A percentile compares a stretch with the other conserved stretches of the same genome.
phyloP scores from a whole-genome alignment of 1,284 basidiomycete species.

The Cryptococcus neoformans region DNA sequence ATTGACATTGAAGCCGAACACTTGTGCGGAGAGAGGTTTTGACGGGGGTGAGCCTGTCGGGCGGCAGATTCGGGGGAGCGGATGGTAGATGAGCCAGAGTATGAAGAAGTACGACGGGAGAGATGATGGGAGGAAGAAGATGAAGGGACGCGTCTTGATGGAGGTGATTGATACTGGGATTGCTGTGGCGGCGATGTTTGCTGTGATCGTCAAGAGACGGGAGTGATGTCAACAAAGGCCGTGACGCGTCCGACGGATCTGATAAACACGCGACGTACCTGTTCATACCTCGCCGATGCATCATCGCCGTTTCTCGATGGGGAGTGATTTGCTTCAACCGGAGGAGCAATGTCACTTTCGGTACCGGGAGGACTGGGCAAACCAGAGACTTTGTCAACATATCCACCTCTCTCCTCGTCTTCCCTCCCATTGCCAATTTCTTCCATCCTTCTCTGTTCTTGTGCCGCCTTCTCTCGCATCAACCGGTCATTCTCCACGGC shows the following conservation, averaged over 20 bases:
- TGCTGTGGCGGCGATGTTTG: too few species aligned
- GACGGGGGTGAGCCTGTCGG: background rate
- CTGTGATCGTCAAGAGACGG: background rate
- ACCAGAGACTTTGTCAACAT: slow-evolving; percentile 23
- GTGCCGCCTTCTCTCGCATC: background rate
- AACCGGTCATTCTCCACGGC: background rate
- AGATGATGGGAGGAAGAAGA: background rate
- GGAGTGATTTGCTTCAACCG: background rate
- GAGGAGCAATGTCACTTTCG: slow-evolving; percentile 23
- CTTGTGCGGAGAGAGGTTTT: too few species aligned
- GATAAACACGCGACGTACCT: background rate
- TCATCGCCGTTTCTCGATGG: too few species aligned
- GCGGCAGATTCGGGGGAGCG: slow-evolving; percentile 5
- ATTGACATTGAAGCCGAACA: slow-evolving; percentile 6
- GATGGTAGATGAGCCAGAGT: slow-evolving; percentile 4
- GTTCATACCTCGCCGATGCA: background rate
- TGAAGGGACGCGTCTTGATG: background rate
- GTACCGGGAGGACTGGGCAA: slow-evolving; percentile 34
- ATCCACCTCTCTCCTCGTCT: background rate
- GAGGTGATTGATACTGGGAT: too few species aligned
- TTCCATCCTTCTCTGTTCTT: background rate
- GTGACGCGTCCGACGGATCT: background rate
- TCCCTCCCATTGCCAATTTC: background rate
- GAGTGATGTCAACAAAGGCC: background rate
- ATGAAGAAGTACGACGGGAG: slow-evolving; percentile 8